Conservation (phyloP, 345 rosid species). For the Dovyalis caffra region DNA sequence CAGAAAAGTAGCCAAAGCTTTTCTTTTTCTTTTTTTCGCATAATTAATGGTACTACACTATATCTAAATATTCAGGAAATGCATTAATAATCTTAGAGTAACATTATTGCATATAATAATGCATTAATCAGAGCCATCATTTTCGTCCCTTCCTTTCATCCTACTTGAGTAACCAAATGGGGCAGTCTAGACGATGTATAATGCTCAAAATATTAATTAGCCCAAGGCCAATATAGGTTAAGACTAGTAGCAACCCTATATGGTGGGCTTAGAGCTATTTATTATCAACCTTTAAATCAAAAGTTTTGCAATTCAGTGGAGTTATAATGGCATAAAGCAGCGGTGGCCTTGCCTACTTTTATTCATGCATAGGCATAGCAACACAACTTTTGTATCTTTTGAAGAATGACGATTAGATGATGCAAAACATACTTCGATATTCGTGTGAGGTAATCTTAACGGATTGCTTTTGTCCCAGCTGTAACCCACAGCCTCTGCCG, state of each 20-base stretch:
- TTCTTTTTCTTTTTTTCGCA: too few species aligned
- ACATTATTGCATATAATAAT: too few species aligned
- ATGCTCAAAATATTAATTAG: neutral
- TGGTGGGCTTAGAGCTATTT: neutral
- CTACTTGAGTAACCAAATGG: too few species aligned
- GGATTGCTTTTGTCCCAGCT: slow-evolving; percentile 36
- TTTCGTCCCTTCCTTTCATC: too few species aligned
- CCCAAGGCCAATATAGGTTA: neutral
- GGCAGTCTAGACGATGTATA: too few species aligned
- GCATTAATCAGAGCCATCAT: too few species aligned
- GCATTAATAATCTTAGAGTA: too few species aligned
- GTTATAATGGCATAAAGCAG: slow-evolving; percentile 12
- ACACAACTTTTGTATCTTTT: slow-evolving; percentile 45
- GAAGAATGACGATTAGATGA: slow-evolving; percentile 46
- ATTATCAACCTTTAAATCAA: neutral
- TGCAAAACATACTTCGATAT: slow-evolving; percentile 27
- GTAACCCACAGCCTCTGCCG: slow-evolving; percentile 26
- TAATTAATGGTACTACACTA: too few species aligned
- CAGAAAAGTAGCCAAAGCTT: too few species aligned
- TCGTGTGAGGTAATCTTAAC: slow-evolving; percentile 25
- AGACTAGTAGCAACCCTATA: too few species aligned
- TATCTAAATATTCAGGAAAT: too few species aligned
- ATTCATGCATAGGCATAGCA: slow-evolving; percentile 15
- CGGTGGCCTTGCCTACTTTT: slow-evolving; percentile 17
- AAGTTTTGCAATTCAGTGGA: slow-evolving; percentile 23